Percentiles rank a stretch among this genome's conserved stretches.
These are phyloP conservation scores for Abrus precatorius DNA, from an alignment of 306 rosid genomes.

Conservation along the genomic window DNA sequence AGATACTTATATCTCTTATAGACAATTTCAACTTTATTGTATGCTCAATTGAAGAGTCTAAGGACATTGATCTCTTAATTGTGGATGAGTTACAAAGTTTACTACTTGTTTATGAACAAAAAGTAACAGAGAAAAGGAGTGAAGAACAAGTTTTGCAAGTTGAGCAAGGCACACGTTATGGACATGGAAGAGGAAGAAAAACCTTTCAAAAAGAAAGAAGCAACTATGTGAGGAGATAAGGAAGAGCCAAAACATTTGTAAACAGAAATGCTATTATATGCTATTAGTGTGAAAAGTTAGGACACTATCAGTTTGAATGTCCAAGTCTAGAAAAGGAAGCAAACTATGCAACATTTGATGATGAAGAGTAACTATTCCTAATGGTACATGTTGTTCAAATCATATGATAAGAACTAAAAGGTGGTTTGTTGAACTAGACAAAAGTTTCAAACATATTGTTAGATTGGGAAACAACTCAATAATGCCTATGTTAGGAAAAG, in stretches of 20 bases:
- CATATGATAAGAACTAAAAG: not conserved
- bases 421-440: not conserved
- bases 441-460: not conserved
- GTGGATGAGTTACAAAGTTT: not conserved
- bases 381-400: not conserved
- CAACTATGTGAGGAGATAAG: not conserved
- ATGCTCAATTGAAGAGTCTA: slow-evolving; percentile 6
- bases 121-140: not conserved
- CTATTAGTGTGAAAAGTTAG: not conserved
- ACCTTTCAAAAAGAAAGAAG: not conserved
- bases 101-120: not conserved
- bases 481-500: not conserved
- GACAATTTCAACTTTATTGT: not conserved
- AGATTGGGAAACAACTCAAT: not conserved
- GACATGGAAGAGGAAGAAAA: not conserved
- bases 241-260: not conserved
- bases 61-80: slow-evolving; percentile 6
- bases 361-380: not conserved
- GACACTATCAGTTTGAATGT: not conserved
- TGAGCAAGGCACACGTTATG: not conserved
- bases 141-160: not conserved
- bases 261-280: not conserved
- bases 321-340: not conserved
- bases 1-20: not conserved
- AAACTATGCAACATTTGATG: not conserved